These are phyloP conservation scores for Metrosideros polymorpha DNA, from an alignment of 441 rosid species.

Conservation along the genomic window DNA sequence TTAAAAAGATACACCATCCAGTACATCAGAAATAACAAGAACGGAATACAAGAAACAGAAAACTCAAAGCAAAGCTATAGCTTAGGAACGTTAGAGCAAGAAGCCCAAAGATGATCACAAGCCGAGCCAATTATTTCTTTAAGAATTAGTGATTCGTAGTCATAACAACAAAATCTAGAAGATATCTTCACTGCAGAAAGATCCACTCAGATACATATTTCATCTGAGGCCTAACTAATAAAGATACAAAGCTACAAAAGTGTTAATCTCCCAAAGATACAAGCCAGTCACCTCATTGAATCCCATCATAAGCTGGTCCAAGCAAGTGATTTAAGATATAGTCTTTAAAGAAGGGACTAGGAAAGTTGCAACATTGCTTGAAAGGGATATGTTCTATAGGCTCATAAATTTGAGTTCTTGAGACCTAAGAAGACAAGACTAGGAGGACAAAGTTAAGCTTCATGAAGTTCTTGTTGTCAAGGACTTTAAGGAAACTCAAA, in stretches of 20 bases:
- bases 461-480: background rate
- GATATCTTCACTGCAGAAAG: background rate
- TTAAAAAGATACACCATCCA: background rate
- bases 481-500: background rate
- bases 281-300: background rate
- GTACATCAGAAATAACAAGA: background rate
- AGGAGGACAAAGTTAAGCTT: background rate
- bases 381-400: background rate
- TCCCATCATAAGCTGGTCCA: background rate
- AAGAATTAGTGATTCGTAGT: background rate
- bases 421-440: background rate
- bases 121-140: background rate
- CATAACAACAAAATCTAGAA: background rate
- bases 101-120: background rate
- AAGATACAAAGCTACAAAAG: background rate
- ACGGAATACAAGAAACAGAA: background rate
- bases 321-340: background rate
- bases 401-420: background rate
- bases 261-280: background rate
- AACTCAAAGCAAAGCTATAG: background rate
- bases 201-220: background rate
- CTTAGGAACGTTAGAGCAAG: background rate
- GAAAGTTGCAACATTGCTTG: background rate
- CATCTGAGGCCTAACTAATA: background rate
- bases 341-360: background rate